phyloP scores from a whole-genome alignment of 1,284 basidiomycete genomes.

The Microstroma glucosiphilum region DNA sequence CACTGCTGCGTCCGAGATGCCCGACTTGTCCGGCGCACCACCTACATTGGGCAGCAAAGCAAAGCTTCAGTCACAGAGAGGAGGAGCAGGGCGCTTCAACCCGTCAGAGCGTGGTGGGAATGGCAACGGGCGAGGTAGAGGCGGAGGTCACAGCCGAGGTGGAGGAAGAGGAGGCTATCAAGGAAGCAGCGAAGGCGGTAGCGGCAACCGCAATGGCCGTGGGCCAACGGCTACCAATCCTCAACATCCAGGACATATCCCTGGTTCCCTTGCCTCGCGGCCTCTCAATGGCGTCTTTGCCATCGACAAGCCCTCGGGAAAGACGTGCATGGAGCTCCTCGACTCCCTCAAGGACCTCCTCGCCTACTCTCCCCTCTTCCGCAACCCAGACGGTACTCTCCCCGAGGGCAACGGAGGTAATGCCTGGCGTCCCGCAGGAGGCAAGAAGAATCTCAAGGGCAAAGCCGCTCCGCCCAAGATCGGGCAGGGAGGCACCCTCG shows the following conservation, averaged over 20 bases:
- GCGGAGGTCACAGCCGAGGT: neutral
- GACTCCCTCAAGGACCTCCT: constrained; percentile 78
- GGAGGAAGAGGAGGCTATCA: neutral
- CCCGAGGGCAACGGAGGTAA: constrained; percentile 52
- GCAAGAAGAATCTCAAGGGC: neutral
- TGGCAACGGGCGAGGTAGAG: neutral
- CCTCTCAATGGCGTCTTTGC: constrained; percentile 77
- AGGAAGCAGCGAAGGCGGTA: neutral
- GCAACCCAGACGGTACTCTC: constrained; percentile 38
- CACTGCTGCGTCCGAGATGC: neutral
- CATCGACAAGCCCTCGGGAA: constrained; percentile 76
- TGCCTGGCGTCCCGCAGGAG: constrained; percentile 15
- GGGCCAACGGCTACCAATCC: neutral
- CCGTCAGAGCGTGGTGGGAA: neutral
- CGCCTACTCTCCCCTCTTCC: constrained; percentile 59
- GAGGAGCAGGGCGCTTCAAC: neutral
- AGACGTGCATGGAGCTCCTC: constrained; percentile 82
- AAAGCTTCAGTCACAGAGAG: neutral
- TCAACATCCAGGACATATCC: neutral
- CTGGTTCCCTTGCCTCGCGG: neutral
- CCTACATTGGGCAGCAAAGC: neutral
- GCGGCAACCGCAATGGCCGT: neutral
- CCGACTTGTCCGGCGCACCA: constrained; percentile 1
- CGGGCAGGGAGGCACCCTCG: constrained; percentile 88
- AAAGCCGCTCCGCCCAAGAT: constrained; percentile 58